Conservation (phyloP, 108 stramenopile genomes). For the Epithemia pelagica region DNA sequence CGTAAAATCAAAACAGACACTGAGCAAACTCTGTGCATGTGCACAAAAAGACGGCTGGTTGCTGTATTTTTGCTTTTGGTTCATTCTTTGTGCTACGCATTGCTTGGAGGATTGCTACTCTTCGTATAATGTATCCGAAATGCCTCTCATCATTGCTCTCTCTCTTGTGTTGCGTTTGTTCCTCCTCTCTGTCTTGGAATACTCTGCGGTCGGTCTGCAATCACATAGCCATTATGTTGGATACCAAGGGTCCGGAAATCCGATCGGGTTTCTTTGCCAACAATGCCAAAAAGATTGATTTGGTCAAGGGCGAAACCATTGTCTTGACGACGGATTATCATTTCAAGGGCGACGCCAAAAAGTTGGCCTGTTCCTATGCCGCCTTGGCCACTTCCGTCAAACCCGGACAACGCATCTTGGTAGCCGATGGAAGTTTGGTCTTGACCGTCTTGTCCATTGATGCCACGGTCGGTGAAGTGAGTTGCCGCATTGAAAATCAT, state of each 20-base stretch:
- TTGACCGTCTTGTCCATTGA: conserved; percentile 70
- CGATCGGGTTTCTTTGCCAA: conserved; percentile 84
- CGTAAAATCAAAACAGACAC: neutral
- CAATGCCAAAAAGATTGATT: conserved; percentile 57
- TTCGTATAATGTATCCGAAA: too few species aligned
- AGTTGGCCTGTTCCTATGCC: conserved; percentile 87
- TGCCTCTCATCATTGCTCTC: neutral
- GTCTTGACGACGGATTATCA: conserved; percentile 67
- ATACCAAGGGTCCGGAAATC: conserved; percentile 93
- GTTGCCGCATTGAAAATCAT: conserved; percentile 67
- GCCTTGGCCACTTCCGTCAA: conserved; percentile 69
- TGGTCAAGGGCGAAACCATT: conserved; percentile 63
- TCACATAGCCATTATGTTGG: conserved; percentile 56
- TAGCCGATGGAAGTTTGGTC: conserved; percentile 87
- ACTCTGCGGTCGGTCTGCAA: too few species aligned
- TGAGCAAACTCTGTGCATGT: neutral
- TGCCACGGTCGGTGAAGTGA: conserved; percentile 48
- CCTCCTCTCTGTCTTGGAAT: neutral
- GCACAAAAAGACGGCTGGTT: too few species aligned
- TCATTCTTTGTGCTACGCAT: neutral
- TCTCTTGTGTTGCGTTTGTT: neutral
- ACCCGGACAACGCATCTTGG: conserved; percentile 79
- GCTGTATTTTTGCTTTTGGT: neutral
- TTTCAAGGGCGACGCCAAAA: conserved; percentile 67
- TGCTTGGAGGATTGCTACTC: too few species aligned